Conservation (phyloP, 805 yeast genomes). For the Candida broadrunensis region DNA sequence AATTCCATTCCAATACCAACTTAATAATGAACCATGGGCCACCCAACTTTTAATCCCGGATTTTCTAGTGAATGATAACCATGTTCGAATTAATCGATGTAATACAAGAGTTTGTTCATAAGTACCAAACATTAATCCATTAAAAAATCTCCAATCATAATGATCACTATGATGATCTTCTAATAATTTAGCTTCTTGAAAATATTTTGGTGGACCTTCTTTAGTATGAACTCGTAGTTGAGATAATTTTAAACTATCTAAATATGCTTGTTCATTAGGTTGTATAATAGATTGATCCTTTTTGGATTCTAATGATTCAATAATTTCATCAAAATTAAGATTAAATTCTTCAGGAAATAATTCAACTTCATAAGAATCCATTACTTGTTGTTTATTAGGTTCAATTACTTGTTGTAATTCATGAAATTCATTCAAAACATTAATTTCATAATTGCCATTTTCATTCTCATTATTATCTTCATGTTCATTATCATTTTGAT, state of each 20-base stretch:
- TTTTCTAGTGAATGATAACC: constrained; percentile 46
- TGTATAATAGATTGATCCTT: constrained; percentile 13
- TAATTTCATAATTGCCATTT: constrained; percentile 6
- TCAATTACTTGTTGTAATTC: constrained; percentile 14
- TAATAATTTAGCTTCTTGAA: constrained; percentile 28
- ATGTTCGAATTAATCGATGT: constrained; percentile 50
- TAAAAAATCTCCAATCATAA: constrained; percentile 59
- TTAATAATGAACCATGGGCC: constrained; percentile 61
- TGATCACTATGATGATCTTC: constrained; percentile 39
- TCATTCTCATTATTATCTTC: no score
- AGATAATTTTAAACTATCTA: constrained; percentile 31
- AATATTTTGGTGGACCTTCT: constrained; percentile 39
- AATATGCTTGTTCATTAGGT: constrained; percentile 23
- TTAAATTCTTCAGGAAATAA: constrained; percentile 25
- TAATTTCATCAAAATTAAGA: constrained; percentile 16
- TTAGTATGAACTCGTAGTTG: constrained; percentile 20
- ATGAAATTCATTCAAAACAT: constrained; percentile 18
- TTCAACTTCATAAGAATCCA: constrained; percentile 22
- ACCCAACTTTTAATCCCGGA: constrained; percentile 54
- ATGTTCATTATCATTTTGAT: no score
- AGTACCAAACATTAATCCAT: constrained; percentile 48
- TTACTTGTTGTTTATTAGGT: constrained; percentile 19
- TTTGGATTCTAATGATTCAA: constrained; percentile 13
- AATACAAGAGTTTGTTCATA: constrained; percentile 34
- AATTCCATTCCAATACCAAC: constrained; percentile 63